Evolutionary conservation across 2,329 filamentous ascomycete genomes (phyloP).

Genomic region (Talaromyces piceae): DNA sequence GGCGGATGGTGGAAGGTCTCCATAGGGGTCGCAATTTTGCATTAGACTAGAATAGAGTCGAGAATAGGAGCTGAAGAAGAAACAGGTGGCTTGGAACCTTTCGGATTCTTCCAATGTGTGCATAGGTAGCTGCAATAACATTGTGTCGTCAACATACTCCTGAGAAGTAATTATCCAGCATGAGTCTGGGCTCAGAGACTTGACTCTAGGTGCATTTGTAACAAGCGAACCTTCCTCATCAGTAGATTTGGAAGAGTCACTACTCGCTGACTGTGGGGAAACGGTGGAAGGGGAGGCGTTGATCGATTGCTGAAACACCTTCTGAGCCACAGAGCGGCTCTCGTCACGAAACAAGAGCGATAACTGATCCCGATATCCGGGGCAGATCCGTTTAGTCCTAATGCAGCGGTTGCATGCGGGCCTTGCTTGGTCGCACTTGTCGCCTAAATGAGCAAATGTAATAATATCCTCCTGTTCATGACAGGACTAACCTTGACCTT

Average conservation of each 20-base stretch:
- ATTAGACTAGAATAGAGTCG: slow-evolving; percentile 23
- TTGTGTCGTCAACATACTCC: not conserved
- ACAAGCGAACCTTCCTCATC: not conserved
- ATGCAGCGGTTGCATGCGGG: slow-evolving; percentile 58
- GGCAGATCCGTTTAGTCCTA: slow-evolving; percentile 53
- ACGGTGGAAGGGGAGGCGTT: slow-evolving; percentile 16
- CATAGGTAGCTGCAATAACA: not conserved
- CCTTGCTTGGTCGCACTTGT: slow-evolving; percentile 53
- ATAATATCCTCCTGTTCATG: slow-evolving; percentile 11
- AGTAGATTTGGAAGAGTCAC: not conserved
- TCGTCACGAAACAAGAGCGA: slow-evolving; percentile 62
- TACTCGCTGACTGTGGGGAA: not conserved
- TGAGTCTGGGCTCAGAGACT: not conserved
- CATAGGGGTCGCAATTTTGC: slow-evolving; percentile 17
- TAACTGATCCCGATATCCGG: slow-evolving; percentile 57
- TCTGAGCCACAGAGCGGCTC: slow-evolving; percentile 54
- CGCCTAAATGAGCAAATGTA: slow-evolving; percentile 4
- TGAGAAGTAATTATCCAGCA: not conserved
- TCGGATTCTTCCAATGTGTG: not conserved
- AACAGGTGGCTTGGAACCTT: slow-evolving; percentile 24
- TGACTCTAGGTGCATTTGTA: not conserved
- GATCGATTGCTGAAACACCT: slow-evolving; percentile 39
- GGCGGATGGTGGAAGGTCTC: slow-evolving; percentile 14
- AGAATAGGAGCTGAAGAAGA: slow-evolving; percentile 29
- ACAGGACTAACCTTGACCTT: slow-evolving; percentile 22